Evolutionary conservation across 495 filamentous ascomycete genomes (phyloP).

Genomic region (Neurospora africana): DNA sequence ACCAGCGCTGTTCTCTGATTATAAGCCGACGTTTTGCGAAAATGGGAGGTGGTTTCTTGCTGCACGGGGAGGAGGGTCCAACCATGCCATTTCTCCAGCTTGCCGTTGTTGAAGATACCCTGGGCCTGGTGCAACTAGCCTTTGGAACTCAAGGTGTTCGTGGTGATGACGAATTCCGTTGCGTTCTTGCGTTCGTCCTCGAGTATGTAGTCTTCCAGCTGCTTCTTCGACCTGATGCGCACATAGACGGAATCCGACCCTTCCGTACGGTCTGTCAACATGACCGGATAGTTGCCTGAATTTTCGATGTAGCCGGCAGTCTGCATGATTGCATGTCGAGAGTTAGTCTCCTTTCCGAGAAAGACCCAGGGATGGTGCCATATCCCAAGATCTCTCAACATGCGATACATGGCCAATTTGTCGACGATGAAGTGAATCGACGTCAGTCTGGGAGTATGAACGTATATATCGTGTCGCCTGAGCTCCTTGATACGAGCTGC

Average conservation of each 20-base stretch:
- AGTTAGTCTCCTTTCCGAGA: background rate
- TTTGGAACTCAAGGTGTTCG: background rate
- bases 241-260: background rate
- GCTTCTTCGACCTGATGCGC: background rate
- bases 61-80: background rate
- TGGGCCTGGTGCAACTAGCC: background rate
- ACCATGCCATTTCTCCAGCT: background rate
- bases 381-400: background rate
- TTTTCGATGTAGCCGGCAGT: background rate
- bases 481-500: background rate
- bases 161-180: background rate
- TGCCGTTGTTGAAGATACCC: conserved; percentile 1
- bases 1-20: background rate
- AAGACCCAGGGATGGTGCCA: background rate
- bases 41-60: background rate
- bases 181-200: background rate
- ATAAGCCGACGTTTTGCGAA: background rate
- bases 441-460: background rate
- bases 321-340: background rate
- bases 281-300: background rate
- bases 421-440: background rate
- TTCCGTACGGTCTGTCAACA: background rate
- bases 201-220: background rate
- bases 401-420: background rate
- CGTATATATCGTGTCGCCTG: background rate